Evolutionary conservation across 148 eudicot species (phyloP), one percentile per base, ranked within the genome.

Genomic region (Nepenthes mirabilis): DNA sequence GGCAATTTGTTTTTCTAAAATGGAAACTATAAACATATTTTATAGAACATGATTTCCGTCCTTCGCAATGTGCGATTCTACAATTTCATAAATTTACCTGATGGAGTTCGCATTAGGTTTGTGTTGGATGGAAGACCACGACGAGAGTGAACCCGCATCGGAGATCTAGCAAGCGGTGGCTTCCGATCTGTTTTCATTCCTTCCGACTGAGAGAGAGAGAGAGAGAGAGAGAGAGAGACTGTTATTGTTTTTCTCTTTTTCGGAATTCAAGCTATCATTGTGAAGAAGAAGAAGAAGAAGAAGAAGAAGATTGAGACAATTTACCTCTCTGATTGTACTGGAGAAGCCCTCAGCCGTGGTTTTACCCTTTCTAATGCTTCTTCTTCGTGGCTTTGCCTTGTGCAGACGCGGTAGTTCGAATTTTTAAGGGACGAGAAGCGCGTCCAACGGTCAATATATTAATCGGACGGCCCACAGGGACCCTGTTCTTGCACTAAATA

Each of bases 151-250:
- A 89, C 75, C 8, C 74, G 63, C 57, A 81, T 71, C 3, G 96
- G 93, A 64, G 96, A 89, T 71, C 69, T 69, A 11, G 80, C 67
- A 3, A 89, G 83, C 33, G 91, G 95, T 0, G 84, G 97, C 63
- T 80, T 86, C 34, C 86, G 75, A 71, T 70, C 83, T 2, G 88
- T 68, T 74, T 83, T 79, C 86, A 84, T 70, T 55, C 72, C 64
- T 68, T 23, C 23, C 23, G 0, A 23, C 63, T 36, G 66, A 10
- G 56, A 67, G 62, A 77, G 33, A 12, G 2, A 52, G 35, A 53
- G 59, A 57, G 52, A 6, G 48, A 56, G 65, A 23, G 23, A 23
- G 23, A 6, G 48, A 56, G 65, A 23, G 23, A 23, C 0, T 23
- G 23, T 23, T 23, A 23, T 23, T 23, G 23, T 23, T 23, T 23